A percentile compares a stretch with the other conserved stretches of the same genome.
Conservation (phyloP, 257 asterid genomes). For the Scutellaria minor region DNA sequence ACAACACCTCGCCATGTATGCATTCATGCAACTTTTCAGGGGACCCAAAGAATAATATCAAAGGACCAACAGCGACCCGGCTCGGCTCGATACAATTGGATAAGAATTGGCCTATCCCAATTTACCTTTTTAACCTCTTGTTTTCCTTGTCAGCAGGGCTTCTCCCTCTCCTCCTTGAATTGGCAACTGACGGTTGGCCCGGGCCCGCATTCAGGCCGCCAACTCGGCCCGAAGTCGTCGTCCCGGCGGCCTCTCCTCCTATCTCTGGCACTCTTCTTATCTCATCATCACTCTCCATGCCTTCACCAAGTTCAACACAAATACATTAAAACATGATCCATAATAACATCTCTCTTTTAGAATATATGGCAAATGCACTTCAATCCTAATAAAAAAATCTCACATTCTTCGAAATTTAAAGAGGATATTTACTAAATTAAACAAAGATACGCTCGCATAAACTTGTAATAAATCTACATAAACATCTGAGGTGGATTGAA, state of each 20-base stretch:
- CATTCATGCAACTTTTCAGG: slow-evolving; percentile 18
- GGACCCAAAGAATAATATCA: slow-evolving; percentile 31
- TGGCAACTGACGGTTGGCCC: slow-evolving; percentile 59
- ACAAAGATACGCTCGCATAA: neutral
- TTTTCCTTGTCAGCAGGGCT: slow-evolving; percentile 96
- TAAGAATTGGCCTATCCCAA: slow-evolving; percentile 16
- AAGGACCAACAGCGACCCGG: slow-evolving; percentile 36
- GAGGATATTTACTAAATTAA: neutral
- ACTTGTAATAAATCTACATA: neutral
- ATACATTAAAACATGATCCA: slow-evolving; percentile 9
- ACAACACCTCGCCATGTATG: slow-evolving; percentile 17
- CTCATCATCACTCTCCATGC: slow-evolving; percentile 99
- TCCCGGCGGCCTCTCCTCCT: slow-evolving; percentile 69
- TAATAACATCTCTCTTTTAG: neutral
- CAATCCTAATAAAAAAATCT: slow-evolving; percentile 13
- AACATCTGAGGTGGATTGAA: neutral
- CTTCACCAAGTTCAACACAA: slow-evolving; percentile 43
- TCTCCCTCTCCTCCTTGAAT: slow-evolving; percentile 83
- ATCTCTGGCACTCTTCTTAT: slow-evolving; percentile 97
- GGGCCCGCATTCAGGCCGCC: slow-evolving; percentile 58
- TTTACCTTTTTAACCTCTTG: slow-evolving; percentile 88
- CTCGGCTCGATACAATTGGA: slow-evolving; percentile 40
- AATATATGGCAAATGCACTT: slow-evolving; percentile 12
- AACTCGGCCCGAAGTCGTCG: slow-evolving; percentile 61
- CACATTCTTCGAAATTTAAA: slow-evolving; percentile 7